phyloP scores from a whole-genome alignment of 1,284 basidiomycete species.

The Cryptococcus sp. region DNA sequence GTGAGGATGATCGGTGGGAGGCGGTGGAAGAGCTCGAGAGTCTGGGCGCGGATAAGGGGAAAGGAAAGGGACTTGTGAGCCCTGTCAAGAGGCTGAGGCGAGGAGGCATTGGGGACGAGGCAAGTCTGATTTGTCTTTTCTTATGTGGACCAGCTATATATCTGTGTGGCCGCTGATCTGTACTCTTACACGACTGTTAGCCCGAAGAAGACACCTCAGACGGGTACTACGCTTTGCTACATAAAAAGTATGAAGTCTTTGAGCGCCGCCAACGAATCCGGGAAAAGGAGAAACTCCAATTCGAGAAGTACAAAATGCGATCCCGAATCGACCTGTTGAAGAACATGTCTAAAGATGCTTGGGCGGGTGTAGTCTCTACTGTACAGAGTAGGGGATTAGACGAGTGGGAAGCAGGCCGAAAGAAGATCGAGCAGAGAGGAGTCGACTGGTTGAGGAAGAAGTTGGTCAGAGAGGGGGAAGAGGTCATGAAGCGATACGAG shows the following conservation, averaged over 20 bases:
- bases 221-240: slow-evolving; percentile 77
- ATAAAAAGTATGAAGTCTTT: slow-evolving; percentile 80
- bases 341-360: slow-evolving; percentile 39
- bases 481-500: slow-evolving; percentile 46
- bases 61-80: slow-evolving; percentile 9
- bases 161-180: too few species aligned
- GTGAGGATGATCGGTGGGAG: slow-evolving; percentile 48
- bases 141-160: too few species aligned
- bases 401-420: slow-evolving; percentile 36
- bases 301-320: slow-evolving; percentile 86
- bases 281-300: slow-evolving; percentile 85
- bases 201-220: slow-evolving; percentile 74
- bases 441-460: slow-evolving; percentile 41
- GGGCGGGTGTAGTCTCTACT: slow-evolving; percentile 31
- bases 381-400: slow-evolving; percentile 20
- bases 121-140: slow-evolving; percentile 1
- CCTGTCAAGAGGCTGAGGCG: slow-evolving; percentile 35
- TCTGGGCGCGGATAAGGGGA: slow-evolving; percentile 1
- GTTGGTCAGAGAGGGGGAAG: slow-evolving; percentile 46
- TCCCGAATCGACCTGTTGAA: slow-evolving; percentile 82
- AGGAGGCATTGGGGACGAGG: slow-evolving; percentile 23
- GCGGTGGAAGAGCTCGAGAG: slow-evolving; percentile 38
- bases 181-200: slow-evolving; percentile 41
- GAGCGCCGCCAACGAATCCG: slow-evolving; percentile 81
- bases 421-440: slow-evolving; percentile 35